phyloP scores from a whole-genome alignment of 2,329 filamentous ascomycete genomes.

The Byssochlamys sp. region DNA sequence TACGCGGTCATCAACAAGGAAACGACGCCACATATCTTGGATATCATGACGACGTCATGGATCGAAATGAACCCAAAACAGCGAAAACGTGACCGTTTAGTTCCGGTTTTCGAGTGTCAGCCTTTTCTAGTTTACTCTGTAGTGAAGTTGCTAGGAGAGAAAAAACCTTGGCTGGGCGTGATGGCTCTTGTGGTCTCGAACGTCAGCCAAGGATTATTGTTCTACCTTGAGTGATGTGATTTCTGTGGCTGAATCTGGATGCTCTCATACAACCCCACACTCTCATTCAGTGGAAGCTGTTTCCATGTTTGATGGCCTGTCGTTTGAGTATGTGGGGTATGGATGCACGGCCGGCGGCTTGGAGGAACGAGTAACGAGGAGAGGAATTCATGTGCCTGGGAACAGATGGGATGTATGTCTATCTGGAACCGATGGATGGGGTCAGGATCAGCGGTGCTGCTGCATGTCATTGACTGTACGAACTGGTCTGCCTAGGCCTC shows the following conservation, averaged over 20 bases:
- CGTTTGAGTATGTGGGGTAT: neutral
- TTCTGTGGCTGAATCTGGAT: too few species aligned
- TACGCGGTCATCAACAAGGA: constrained; percentile 1
- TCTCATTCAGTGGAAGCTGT: neutral
- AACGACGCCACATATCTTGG: neutral
- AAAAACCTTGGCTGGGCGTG: neutral
- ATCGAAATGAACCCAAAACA: neutral
- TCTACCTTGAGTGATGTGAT: too few species aligned
- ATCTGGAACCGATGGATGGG: neutral
- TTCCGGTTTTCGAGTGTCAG: neutral
- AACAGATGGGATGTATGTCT: neutral
- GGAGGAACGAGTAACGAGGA: neutral
- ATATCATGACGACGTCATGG: neutral
- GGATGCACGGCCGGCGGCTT: neutral
- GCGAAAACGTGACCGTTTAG: neutral
- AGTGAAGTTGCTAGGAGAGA: too few species aligned
- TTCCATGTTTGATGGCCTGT: neutral
- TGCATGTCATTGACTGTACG: neutral
- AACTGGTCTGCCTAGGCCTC: neutral
- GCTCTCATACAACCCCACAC: neutral
- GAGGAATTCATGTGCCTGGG: neutral
- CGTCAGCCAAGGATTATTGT: neutral
- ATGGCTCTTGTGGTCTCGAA: neutral
- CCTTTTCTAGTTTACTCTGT: too few species aligned
- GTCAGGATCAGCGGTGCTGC: neutral